Evolutionary conservation across 768 basidiomycete genomes (phyloP), one percentile per base, ranked within the genome.

Genomic region (Crassisporium funariophilum): DNA sequence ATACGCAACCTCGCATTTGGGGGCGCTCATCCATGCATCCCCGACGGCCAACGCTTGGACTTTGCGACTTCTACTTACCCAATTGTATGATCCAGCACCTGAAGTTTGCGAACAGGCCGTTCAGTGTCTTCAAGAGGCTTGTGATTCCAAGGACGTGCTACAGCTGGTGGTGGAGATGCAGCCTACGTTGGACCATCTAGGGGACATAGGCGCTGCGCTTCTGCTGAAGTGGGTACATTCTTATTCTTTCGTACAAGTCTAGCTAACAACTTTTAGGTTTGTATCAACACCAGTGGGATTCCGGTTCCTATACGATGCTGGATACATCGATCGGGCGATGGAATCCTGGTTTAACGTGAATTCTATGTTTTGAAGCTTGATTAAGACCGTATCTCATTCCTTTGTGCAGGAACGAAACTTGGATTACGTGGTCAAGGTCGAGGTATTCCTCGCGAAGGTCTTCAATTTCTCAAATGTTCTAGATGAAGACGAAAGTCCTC

Each of bases 271-370:
- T 2, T 44, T 4, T 34, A 97, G 95, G 58, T 98, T 98, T 66
- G 87, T 98, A 77, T 95, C 94, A 8, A 95, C 92, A 5, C 79
- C 91, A 0, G 83, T 89, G 52, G 97, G 97, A 2, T 98, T 98
- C 64, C 79, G 84, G 4, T 98, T 95, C 65, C 77, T 99, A 4
- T 89, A 89, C 58, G 88, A 91, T 55, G 86, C 91, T 11, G 87
- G 88, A 3, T 98, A 98, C 59, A 95, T 99, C 47, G 88, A 93
- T 58, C 79, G 88, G 36, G 94, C 98, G 65, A 90, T 99, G 80
- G 93, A 98, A 52, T 80, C 83, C 54, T 99, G 97, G 97, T 91
- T 95, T 59, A 84, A 92, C 63, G 95, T 95, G 59, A 57, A 87
- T 61, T 10, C 4, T 23, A 24, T 6, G 15, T 31, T 21, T 13